Percentiles rank a stretch among this genome's conserved stretches.
These are phyloP conservation scores for Cladophialophora immunda DNA, from an alignment of 2,329 filamentous ascomycete genomes.

Conservation along the genomic window DNA sequence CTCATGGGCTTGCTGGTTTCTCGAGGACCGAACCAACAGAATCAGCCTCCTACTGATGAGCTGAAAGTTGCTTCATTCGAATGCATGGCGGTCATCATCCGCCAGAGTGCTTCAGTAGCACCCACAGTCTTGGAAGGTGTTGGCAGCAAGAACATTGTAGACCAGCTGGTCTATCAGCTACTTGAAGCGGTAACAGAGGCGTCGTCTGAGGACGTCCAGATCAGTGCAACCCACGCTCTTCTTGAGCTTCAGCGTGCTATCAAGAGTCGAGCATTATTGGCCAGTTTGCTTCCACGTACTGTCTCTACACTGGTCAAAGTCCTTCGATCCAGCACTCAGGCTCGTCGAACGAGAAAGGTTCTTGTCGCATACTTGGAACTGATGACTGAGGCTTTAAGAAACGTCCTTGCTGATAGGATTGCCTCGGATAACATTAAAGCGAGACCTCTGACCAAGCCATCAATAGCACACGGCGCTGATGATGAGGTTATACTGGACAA, in stretches of 20 bases:
- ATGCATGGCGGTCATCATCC: slow-evolving; percentile 70
- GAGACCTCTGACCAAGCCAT: not conserved
- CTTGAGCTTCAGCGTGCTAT: slow-evolving; percentile 69
- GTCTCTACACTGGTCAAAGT: slow-evolving; percentile 82
- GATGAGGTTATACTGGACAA: slow-evolving; percentile 54
- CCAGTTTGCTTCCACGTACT: slow-evolving; percentile 86
- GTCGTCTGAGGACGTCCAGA: slow-evolving; percentile 72
- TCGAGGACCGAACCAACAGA: slow-evolving; percentile 67
- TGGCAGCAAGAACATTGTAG: slow-evolving; percentile 76
- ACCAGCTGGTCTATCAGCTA: slow-evolving; percentile 81
- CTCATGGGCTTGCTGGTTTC: slow-evolving; percentile 83
- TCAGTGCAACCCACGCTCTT: slow-evolving; percentile 73
- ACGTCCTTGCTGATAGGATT: slow-evolving; percentile 57
- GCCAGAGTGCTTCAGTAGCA: slow-evolving; percentile 60
- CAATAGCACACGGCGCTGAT: slow-evolving; percentile 38
- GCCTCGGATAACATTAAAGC: slow-evolving; percentile 35
- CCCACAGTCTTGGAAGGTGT: slow-evolving; percentile 57
- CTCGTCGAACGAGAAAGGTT: slow-evolving; percentile 68
- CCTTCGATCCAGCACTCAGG: slow-evolving; percentile 72
- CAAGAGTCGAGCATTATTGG: slow-evolving; percentile 76
- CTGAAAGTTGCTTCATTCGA: slow-evolving; percentile 74
- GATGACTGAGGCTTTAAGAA: slow-evolving; percentile 58
- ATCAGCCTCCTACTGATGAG: slow-evolving; percentile 69
- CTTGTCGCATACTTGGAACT: slow-evolving; percentile 69
- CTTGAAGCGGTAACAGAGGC: slow-evolving; percentile 76